phyloP scores from a whole-genome alignment of 371 early-diverging fungal species.

The Rhizopus arrhizus region DNA sequence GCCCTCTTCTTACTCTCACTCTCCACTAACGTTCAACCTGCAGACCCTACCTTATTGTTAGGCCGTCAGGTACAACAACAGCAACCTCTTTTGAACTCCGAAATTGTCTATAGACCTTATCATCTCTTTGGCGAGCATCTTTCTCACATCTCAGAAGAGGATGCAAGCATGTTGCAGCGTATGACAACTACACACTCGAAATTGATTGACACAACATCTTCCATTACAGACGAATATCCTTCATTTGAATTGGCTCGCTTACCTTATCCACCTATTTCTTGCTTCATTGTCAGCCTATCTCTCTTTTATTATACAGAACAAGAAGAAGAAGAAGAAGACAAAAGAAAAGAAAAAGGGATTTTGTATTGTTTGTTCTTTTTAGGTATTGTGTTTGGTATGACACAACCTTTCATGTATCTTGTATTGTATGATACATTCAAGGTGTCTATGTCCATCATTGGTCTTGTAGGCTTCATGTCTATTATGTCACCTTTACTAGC shows the following conservation, averaged over 20 bases:
- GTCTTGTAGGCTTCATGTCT: constrained; percentile 12
- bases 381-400: constrained; percentile 23
- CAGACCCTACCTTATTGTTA: constrained; percentile 30
- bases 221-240: constrained; percentile 2
- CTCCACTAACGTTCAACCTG: constrained; percentile 41
- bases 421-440: constrained; percentile 17
- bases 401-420: constrained; percentile 17
- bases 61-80: not conserved
- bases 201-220: not conserved
- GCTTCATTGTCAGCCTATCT: not conserved
- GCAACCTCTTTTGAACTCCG: constrained; percentile 10
- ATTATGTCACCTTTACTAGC: constrained; percentile 20
- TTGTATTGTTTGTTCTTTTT: constrained; percentile 14
- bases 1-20: constrained; percentile 39
- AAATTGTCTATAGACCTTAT: constrained; percentile 41
- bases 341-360: constrained; percentile 13
- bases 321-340: not conserved
- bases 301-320: not conserved
- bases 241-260: constrained; percentile 26
- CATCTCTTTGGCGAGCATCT: constrained; percentile 45
- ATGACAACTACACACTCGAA: constrained; percentile 21
- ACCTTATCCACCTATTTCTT: constrained; percentile 22
- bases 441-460: constrained; percentile 24
- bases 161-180: constrained; percentile 39
- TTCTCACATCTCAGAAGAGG: constrained; percentile 52